Percentiles rank a stretch among this genome's conserved stretches.
These are phyloP conservation scores for Heracleum sosnowskyi DNA, from an alignment of 129 eudicot genomes.

Conservation along the genomic window DNA sequence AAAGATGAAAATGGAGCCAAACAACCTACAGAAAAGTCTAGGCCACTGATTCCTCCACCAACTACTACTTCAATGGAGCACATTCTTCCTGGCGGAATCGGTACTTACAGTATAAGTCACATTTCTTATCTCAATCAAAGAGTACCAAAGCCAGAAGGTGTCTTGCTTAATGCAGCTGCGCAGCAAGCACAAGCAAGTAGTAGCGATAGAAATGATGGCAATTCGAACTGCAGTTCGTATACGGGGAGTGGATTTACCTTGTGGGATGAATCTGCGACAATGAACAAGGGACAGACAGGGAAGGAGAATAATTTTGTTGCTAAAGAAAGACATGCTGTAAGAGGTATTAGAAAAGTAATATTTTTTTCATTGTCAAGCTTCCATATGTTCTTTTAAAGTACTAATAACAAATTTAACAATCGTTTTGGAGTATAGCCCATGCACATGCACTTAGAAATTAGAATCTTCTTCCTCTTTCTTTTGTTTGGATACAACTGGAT, in stretches of 20 bases:
- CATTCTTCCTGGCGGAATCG: slow-evolving; percentile 74
- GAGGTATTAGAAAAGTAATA: slow-evolving; percentile 36
- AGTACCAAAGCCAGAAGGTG: slow-evolving; percentile 16
- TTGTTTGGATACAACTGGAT: slow-evolving; percentile 5
- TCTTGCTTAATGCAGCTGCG: background rate
- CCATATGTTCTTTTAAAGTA: background rate
- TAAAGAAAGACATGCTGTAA: slow-evolving; percentile 28
- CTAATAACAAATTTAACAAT: background rate
- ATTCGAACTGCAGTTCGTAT: slow-evolving; percentile 75
- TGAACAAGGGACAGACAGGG: slow-evolving; percentile 78
- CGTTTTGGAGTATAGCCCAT: background rate
- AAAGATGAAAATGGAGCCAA: slow-evolving; percentile 35
- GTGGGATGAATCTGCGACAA: slow-evolving; percentile 69
- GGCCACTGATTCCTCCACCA: slow-evolving; percentile 26
- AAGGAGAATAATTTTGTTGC: slow-evolving; percentile 69
- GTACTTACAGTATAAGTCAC: slow-evolving; percentile 65
- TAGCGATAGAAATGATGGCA: slow-evolving; percentile 59
- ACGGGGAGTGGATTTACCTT: slow-evolving; percentile 73
- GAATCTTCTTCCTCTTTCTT: background rate
- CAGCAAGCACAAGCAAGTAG: slow-evolving; percentile 31
- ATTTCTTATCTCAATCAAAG: slow-evolving; percentile 37
- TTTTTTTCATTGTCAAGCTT: background rate
- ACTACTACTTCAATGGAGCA: slow-evolving; percentile 38
- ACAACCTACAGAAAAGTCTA: slow-evolving; percentile 28
- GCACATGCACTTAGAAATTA: slow-evolving; percentile 2